These are phyloP conservation scores for Mycena albidolilacea DNA, from an alignment of 768 basidiomycete genomes.

Conservation along the genomic window DNA sequence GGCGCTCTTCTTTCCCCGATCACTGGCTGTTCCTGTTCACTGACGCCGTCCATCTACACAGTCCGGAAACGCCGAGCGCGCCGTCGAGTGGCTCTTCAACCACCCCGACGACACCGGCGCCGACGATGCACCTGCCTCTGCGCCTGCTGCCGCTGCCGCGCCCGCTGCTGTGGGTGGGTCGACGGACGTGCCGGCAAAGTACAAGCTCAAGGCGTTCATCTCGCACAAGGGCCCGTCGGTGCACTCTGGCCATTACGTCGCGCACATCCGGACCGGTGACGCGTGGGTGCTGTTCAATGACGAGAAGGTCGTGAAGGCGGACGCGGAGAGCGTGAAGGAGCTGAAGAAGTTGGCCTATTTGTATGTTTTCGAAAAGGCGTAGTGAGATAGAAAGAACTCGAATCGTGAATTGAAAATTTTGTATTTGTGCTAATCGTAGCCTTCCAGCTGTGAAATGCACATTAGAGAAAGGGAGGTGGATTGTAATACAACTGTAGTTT, in stretches of 20 bases:
- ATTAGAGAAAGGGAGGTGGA: too few species aligned
- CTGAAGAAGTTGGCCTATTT: conserved; percentile 92
- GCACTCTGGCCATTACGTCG: conserved; percentile 95
- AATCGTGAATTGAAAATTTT: too few species aligned
- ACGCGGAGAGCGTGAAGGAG: conserved; percentile 83
- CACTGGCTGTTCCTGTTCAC: background rate
- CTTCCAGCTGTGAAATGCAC: too few species aligned
- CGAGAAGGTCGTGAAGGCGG: conserved; percentile 95
- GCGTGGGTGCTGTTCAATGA: conserved; percentile 96
- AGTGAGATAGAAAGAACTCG: background rate
- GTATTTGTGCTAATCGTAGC: too few species aligned
- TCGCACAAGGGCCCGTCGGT: conserved; percentile 98
- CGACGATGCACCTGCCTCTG: conserved; percentile 49
- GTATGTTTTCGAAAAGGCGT: conserved; percentile 88
- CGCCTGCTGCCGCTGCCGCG: conserved; percentile 39
- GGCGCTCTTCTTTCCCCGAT: conserved; percentile 23
- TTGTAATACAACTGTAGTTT: too few species aligned
- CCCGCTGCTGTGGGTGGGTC: conserved; percentile 61
- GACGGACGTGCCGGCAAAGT: conserved; percentile 77
- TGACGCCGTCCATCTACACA: conserved; percentile 45
- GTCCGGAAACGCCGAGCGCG: conserved; percentile 85
- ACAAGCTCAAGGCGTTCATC: conserved; percentile 92
- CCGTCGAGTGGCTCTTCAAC: conserved; percentile 96
- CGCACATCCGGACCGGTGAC: conserved; percentile 74
- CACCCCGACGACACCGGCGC: conserved; percentile 92